These are phyloP conservation scores for Ogataea saltuana DNA, from an alignment of 805 yeast species.

Conservation along the genomic window DNA sequence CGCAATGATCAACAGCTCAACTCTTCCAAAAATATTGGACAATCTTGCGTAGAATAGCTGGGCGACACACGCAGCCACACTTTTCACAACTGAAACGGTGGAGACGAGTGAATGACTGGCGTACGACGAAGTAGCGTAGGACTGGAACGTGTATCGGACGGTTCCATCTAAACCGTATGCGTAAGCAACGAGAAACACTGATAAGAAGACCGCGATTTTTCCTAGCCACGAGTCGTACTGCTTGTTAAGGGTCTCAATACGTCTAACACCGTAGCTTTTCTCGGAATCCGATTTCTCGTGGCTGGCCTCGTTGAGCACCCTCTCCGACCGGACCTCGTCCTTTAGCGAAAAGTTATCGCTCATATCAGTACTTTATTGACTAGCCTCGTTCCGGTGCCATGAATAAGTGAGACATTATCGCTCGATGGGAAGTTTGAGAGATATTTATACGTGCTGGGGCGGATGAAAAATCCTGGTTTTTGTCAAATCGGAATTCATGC, in stretches of 20 bases:
- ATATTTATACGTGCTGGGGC: too few relatives aligned
- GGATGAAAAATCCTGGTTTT: too few relatives aligned
- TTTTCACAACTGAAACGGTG: conserved; percentile 57
- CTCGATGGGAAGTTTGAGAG: too few relatives aligned
- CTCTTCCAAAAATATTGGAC: conserved; percentile 67
- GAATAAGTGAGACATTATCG: too few relatives aligned
- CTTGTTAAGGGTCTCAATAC: conserved; percentile 53
- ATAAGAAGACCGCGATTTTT: conserved; percentile 45
- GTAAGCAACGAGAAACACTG: conserved; percentile 56
- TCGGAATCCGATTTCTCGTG: background rate
- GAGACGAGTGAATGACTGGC: conserved; percentile 54
- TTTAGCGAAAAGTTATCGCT: too few relatives aligned
- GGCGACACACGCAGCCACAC: conserved; percentile 66
- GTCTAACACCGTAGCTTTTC: conserved; percentile 53
- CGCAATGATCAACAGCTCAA: conserved; percentile 49
- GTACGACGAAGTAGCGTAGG: conserved; percentile 58
- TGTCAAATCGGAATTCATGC: too few relatives aligned
- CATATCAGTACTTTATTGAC: too few relatives aligned
- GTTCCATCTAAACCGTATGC: conserved; percentile 60
- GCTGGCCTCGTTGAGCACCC: too few relatives aligned
- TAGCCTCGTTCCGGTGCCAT: too few relatives aligned
- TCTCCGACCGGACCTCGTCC: too few relatives aligned
- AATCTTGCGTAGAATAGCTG: conserved; percentile 65
- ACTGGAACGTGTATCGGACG: conserved; percentile 48
- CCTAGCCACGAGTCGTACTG: conserved; percentile 41